Evolutionary conservation across 371 early-diverging fungal genomes (phyloP).

Genomic region (Globomyces sp.): DNA sequence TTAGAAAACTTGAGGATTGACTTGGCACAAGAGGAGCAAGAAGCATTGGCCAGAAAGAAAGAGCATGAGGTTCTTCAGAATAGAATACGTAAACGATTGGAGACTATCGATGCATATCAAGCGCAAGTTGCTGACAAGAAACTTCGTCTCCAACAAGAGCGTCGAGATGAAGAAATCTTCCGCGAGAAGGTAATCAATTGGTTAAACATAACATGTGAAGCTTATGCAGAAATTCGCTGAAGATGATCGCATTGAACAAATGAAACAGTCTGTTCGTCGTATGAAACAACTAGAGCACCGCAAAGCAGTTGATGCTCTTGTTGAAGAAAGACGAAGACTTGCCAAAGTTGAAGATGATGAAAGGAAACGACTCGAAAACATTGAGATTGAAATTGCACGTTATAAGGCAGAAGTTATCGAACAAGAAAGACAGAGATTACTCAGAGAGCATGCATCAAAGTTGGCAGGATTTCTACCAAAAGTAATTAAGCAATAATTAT

Average conservation of each 20-base stretch:
- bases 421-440: slow-evolving; percentile 52
- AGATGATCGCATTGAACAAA: slow-evolving; percentile 49
- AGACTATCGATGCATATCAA: slow-evolving; percentile 50
- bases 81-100: slow-evolving; percentile 48
- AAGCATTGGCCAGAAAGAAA: slow-evolving; percentile 34
- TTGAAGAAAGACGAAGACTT: slow-evolving; percentile 41
- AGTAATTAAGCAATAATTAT: slow-evolving; percentile 23
- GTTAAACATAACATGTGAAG: slow-evolving; percentile 12
- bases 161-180: slow-evolving; percentile 43
- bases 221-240: slow-evolving; percentile 54
- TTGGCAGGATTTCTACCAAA: slow-evolving; percentile 52
- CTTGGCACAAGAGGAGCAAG: slow-evolving; percentile 47
- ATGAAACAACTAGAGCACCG: slow-evolving; percentile 57
- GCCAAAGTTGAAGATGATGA: slow-evolving; percentile 36
- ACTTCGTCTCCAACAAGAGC: slow-evolving; percentile 32
- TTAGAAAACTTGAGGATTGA: slow-evolving; percentile 53
- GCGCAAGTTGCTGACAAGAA: slow-evolving; percentile 47
- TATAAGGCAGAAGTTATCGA: slow-evolving; percentile 52
- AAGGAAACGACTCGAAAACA: slow-evolving; percentile 11
- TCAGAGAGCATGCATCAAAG: slow-evolving; percentile 51
- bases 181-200: slow-evolving; percentile 34
- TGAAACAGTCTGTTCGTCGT: slow-evolving; percentile 45
- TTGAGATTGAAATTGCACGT: slow-evolving; percentile 40
- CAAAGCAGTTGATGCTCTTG: slow-evolving; percentile 49
- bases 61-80: slow-evolving; percentile 40